Conservation (phyloP, 805 yeast genomes). For the Starmerella etchellsii region DNA sequence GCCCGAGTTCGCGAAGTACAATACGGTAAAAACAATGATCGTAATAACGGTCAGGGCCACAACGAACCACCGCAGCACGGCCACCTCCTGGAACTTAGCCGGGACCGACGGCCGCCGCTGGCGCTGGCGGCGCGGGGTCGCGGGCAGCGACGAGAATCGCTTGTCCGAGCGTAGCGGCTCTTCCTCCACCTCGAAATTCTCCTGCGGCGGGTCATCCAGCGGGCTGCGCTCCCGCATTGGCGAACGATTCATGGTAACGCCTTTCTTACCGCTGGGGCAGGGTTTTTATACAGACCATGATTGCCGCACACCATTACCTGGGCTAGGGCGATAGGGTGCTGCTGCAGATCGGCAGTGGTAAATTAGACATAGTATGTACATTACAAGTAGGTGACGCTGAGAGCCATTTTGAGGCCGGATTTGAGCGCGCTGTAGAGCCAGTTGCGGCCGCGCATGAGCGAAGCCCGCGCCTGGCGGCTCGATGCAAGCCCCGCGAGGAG, state of each 20-base stretch:
- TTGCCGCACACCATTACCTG: too few relatives aligned
- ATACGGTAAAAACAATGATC: constrained; percentile 5
- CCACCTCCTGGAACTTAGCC: constrained; percentile 5
- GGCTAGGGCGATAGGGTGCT: too few relatives aligned
- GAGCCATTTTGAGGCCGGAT: constrained; percentile 12
- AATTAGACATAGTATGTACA: too few relatives aligned
- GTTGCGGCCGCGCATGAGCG: background rate
- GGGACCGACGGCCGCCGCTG: background rate
- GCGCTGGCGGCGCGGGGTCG: background rate
- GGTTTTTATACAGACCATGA: too few relatives aligned
- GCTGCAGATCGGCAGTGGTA: too few relatives aligned
- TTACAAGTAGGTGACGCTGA: constrained; percentile 16
- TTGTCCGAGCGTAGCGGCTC: constrained; percentile 1
- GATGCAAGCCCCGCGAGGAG: constrained; percentile 4
- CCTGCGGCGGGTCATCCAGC: constrained; percentile 1
- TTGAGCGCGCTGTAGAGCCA: constrained; percentile 14
- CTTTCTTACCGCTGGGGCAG: too few relatives aligned
- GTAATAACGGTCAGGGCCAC: constrained; percentile 1
- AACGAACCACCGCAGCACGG: constrained; percentile 12
- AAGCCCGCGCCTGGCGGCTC: constrained; percentile 5
- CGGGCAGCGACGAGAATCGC: background rate
- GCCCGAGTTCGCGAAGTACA: constrained; percentile 8
- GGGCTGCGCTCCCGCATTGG: background rate
- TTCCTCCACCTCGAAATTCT: constrained; percentile 8
- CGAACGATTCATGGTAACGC: background rate